Conservation (phyloP, 768 basidiomycete species). For the Gyrodon lividus region DNA sequence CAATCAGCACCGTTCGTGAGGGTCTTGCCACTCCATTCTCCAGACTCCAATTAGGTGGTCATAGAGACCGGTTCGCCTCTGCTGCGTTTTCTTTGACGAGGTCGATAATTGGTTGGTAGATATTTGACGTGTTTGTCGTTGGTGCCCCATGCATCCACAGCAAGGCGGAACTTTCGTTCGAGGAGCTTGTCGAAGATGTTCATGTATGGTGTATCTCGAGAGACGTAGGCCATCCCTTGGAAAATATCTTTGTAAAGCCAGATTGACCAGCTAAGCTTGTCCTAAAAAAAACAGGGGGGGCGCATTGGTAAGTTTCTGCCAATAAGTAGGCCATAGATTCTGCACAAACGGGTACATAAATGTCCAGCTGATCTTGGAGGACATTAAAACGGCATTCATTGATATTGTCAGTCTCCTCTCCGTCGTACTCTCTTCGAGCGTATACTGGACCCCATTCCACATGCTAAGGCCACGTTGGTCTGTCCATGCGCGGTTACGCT, state of each 20-base stretch:
- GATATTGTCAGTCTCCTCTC: constrained; percentile 56
- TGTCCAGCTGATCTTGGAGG: constrained; percentile 64
- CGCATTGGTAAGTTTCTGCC: not conserved
- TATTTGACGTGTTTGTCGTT: constrained; percentile 32
- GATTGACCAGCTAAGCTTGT: constrained; percentile 71
- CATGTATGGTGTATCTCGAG: constrained; percentile 39
- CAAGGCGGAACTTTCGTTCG: constrained; percentile 39
- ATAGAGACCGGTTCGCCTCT: constrained; percentile 23
- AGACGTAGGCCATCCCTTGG: constrained; percentile 40
- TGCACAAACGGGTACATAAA: constrained; percentile 56
- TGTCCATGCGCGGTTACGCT: constrained; percentile 41
- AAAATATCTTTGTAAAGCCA: constrained; percentile 60
- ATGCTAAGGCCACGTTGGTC: constrained; percentile 27
- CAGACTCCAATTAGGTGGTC: constrained; percentile 37
- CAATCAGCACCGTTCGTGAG: constrained; percentile 35
- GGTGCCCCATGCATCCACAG: constrained; percentile 39
- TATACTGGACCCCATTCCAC: constrained; percentile 46
- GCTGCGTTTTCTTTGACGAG: constrained; percentile 25
- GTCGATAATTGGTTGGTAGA: constrained; percentile 18
- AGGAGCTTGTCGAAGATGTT: constrained; percentile 37
- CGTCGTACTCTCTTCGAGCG: constrained; percentile 38
- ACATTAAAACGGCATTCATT: constrained; percentile 63
- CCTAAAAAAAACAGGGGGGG: constrained; percentile 30
- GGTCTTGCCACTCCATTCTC: constrained; percentile 24
- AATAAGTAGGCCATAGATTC: not conserved